Conservation (phyloP, 1,284 basidiomycete species). For the Ustilago loliicola region DNA sequence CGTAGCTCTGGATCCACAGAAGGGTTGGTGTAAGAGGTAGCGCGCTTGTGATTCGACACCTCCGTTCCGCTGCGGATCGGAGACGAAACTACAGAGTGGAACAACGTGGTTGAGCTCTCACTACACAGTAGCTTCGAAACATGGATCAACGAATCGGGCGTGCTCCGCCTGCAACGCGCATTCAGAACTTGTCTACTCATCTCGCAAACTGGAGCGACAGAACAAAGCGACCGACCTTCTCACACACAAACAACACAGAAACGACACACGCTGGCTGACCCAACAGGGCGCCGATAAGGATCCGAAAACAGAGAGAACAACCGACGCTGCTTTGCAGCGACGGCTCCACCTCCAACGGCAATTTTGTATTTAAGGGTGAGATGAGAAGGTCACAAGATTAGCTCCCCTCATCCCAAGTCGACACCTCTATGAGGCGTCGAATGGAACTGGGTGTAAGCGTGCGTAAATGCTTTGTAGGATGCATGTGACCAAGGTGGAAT, state of each 20-base stretch:
- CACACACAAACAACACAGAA: background rate
- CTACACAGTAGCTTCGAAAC: too few species aligned
- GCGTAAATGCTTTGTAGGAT: conserved; percentile 56
- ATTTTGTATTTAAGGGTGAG: conserved; percentile 35
- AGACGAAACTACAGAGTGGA: too few species aligned
- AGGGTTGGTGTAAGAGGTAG: background rate
- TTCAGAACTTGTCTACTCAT: too few species aligned
- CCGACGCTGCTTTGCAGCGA: conserved; percentile 8
- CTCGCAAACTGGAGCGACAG: too few species aligned
- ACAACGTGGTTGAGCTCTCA: too few species aligned
- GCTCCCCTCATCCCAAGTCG: conserved; percentile 59
- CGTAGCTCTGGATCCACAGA: background rate
- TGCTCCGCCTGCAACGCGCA: too few species aligned
- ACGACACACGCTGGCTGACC: conserved; percentile 10
- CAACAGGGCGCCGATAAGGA: background rate
- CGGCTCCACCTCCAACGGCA: conserved; percentile 39
- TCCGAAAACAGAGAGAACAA: conserved; percentile 38
- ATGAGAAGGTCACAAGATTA: conserved; percentile 54
- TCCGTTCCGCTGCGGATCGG: too few species aligned
- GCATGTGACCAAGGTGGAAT: conserved; percentile 24
- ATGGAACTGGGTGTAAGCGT: conserved; percentile 65
- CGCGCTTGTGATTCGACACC: too few species aligned
- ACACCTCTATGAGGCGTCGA: conserved; percentile 7
- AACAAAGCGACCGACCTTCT: too few species aligned
- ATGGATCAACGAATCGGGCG: too few species aligned